Evolutionary conservation across 805 yeast species (phyloP).

Genomic region (Monosporozyma aerobia): DNA sequence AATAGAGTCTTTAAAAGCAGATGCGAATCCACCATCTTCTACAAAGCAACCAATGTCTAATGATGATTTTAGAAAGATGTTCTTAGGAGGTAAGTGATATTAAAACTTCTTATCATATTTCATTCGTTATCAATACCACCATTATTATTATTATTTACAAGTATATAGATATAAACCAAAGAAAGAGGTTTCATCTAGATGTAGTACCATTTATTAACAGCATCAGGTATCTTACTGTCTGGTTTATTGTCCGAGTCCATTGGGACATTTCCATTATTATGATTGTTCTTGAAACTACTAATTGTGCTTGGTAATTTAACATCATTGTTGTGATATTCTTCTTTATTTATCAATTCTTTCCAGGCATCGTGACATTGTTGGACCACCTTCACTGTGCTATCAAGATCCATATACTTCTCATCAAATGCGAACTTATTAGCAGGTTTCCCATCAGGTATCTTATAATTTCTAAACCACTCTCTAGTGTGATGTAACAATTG

Average conservation of each 20-base stretch:
- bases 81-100: conserved; percentile 20
- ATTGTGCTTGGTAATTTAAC: background rate
- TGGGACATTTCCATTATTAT: conserved; percentile 8
- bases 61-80: conserved; percentile 33
- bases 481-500: conserved; percentile 60
- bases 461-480: conserved; percentile 78
- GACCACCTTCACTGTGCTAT: conserved; percentile 51
- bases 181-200: conserved; percentile 1
- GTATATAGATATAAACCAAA: background rate
- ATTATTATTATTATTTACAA: background rate
- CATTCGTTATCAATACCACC: background rate
- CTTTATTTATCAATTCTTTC: conserved; percentile 40
- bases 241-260: background rate
- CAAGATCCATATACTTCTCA: conserved; percentile 53
- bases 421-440: conserved; percentile 65
- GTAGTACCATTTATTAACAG: conserved; percentile 32
- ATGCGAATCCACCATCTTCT: background rate
- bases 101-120: background rate
- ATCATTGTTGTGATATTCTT: background rate
- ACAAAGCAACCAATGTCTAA: conserved; percentile 21
- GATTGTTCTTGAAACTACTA: conserved; percentile 6
- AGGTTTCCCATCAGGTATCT: conserved; percentile 74
- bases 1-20: background rate
- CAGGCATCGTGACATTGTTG: conserved; percentile 62
- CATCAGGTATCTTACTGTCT: conserved; percentile 30